Conservation (phyloP, 495 filamentous ascomycete species). For the Hapsidospora chrysogenum region DNA sequence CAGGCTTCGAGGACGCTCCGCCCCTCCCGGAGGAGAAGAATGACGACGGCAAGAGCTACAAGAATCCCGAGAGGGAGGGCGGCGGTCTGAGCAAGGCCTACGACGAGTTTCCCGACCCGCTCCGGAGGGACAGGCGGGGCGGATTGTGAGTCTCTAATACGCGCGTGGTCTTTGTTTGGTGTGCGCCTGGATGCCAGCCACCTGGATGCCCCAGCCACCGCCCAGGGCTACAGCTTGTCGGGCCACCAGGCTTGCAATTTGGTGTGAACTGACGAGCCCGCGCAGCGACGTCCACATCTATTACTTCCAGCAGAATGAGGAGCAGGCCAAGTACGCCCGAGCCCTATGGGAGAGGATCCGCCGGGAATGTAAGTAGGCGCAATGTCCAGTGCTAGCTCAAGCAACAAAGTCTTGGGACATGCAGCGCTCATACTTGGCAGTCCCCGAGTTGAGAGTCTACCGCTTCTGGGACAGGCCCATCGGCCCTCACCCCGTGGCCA, state of each 20-base stretch:
- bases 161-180: background rate
- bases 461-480: slow-evolving; percentile 57
- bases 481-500: slow-evolving; percentile 68
- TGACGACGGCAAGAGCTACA: slow-evolving; percentile 50
- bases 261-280: too few relatives aligned
- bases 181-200: too few relatives aligned
- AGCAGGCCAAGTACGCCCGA: slow-evolving; percentile 46
- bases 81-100: slow-evolving; percentile 52
- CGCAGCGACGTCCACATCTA: slow-evolving; percentile 66
- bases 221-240: background rate
- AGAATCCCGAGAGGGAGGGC: slow-evolving; percentile 37
- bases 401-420: background rate
- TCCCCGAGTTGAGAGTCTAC: slow-evolving; percentile 79
- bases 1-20: slow-evolving; percentile 45
- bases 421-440: slow-evolving; percentile 15
- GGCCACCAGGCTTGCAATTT: background rate
- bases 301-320: slow-evolving; percentile 46
- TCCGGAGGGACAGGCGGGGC: slow-evolving; percentile 41
- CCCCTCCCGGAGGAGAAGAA: slow-evolving; percentile 43
- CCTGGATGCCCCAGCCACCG: background rate
- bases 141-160: slow-evolving; percentile 37
- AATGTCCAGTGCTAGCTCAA: too few relatives aligned
- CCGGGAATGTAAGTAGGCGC: slow-evolving; percentile 47
- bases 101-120: slow-evolving; percentile 42
- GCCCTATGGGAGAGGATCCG: slow-evolving; percentile 66